Evolutionary conservation across 768 basidiomycete species (phyloP).

Genomic region (Trametes elegans): DNA sequence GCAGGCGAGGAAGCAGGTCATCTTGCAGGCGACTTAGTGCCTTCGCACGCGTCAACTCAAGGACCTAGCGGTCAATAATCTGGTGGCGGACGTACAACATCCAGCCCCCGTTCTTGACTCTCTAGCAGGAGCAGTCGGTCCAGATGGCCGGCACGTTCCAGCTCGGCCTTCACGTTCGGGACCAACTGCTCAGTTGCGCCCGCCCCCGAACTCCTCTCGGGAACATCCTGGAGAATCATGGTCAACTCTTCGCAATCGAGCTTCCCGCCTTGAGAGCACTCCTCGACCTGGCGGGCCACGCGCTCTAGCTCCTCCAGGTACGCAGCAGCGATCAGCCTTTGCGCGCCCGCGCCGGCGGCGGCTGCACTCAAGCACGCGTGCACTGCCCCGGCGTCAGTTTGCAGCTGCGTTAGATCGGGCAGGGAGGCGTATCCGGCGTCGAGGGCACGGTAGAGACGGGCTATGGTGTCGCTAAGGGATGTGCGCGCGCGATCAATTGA

Average conservation of each 20-base stretch:
- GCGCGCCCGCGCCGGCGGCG: background rate
- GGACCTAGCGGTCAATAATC: background rate
- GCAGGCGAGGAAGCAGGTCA: conserved; percentile 22
- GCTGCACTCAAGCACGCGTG: background rate
- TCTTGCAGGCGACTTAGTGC: background rate
- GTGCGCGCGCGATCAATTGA: background rate
- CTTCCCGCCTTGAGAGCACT: background rate
- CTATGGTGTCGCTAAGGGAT: background rate
- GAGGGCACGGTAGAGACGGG: conserved; percentile 7
- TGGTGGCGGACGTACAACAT: conserved; percentile 23
- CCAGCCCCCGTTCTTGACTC: conserved; percentile 24
- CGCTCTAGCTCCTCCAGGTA: conserved; percentile 12
- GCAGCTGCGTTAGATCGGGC: background rate
- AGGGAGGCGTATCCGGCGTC: conserved; percentile 5
- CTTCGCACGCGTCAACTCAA: background rate
- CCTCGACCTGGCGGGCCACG: background rate
- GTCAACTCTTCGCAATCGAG: background rate
- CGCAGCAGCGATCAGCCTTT: background rate
- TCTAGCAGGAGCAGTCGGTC: conserved; percentile 33
- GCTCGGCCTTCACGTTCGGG: conserved; percentile 26
- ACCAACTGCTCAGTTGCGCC: background rate
- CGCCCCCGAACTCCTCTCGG: background rate
- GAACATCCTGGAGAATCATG: background rate
- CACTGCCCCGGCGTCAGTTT: background rate
- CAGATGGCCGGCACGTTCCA: conserved; percentile 32